phyloP scores from a whole-genome alignment of 331 rosid species.

The Rhamnella rubrinervis region DNA sequence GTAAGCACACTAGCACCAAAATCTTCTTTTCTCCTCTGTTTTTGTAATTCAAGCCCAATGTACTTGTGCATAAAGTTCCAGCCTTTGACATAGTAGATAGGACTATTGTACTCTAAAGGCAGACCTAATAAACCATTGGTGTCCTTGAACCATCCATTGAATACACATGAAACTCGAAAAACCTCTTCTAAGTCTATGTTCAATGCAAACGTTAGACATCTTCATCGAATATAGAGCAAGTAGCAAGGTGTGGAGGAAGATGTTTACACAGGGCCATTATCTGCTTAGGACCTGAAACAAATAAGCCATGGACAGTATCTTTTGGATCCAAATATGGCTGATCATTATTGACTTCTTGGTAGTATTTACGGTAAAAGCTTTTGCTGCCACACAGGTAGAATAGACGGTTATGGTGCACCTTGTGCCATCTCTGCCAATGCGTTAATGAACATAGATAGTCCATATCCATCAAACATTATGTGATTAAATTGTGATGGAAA shows the following conservation, averaged over 20 bases:
- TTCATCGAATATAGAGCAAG: slow-evolving; percentile 36
- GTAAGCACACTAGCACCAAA: slow-evolving; percentile 16
- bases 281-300: slow-evolving; percentile 29
- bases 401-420: not conserved
- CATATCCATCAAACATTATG: not conserved
- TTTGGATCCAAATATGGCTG: not conserved
- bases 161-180: slow-evolving; percentile 13
- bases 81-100: slow-evolving; percentile 2
- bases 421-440: not conserved
- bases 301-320: slow-evolving; percentile 16
- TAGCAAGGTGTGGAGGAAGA: slow-evolving; percentile 6
- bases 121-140: no score
- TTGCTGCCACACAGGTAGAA: slow-evolving; percentile 6
- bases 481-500: no score
- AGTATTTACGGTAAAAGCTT: not conserved
- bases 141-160: no score
- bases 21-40: not conserved
- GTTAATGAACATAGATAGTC: not conserved
- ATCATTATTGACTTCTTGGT: no score
- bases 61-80: not conserved
- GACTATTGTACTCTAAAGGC: slow-evolving; percentile 8
- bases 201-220: slow-evolving; percentile 34
- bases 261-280: slow-evolving; percentile 15
- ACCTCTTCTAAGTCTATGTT: slow-evolving; percentile 16
- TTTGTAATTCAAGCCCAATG: not conserved